These are phyloP conservation scores for Cucurbitaria berberidis DNA, from an alignment of 2,329 filamentous ascomycete genomes.

Conservation along the genomic window DNA sequence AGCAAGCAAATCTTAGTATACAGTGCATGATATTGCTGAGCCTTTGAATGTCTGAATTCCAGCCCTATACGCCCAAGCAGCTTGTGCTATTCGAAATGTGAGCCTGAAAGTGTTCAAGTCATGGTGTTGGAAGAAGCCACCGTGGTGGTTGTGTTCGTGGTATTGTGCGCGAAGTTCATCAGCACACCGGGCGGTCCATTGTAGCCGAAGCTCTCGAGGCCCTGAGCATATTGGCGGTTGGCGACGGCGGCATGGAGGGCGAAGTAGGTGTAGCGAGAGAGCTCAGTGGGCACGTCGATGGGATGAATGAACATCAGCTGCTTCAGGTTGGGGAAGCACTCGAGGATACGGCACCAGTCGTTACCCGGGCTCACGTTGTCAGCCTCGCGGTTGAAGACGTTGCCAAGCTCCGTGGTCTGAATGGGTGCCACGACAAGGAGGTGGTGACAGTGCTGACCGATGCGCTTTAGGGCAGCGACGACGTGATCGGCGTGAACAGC, in stretches of 20 bases:
- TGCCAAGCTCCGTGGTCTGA: slow-evolving; percentile 15
- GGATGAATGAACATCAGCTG: slow-evolving; percentile 16
- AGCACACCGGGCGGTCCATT: slow-evolving; percentile 4
- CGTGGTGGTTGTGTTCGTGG: neutral
- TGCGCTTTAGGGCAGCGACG: slow-evolving; percentile 11
- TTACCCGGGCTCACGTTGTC: slow-evolving; percentile 10
- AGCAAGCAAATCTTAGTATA: neutral
- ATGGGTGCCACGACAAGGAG: slow-evolving; percentile 19
- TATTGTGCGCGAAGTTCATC: slow-evolving; percentile 4
- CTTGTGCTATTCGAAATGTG: no score
- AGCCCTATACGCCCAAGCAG: no score
- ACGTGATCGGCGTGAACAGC: slow-evolving; percentile 12
- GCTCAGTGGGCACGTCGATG: neutral
- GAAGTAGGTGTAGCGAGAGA: slow-evolving; percentile 11
- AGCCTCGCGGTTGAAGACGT: slow-evolving; percentile 12
- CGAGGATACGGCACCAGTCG: slow-evolving; percentile 23
- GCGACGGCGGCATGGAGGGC: slow-evolving; percentile 11
- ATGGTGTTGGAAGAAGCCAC: neutral
- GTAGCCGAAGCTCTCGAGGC: neutral
- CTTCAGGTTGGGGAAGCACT: slow-evolving; percentile 20
- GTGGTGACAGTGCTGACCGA: slow-evolving; percentile 20
- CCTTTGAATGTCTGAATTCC: no score
- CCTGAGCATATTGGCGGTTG: neutral
- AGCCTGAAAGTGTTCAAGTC: neutral
- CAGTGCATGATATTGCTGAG: neutral